Conservation (phyloP, 2,329 filamentous ascomycete species). For the Cladosporium sp. region DNA sequence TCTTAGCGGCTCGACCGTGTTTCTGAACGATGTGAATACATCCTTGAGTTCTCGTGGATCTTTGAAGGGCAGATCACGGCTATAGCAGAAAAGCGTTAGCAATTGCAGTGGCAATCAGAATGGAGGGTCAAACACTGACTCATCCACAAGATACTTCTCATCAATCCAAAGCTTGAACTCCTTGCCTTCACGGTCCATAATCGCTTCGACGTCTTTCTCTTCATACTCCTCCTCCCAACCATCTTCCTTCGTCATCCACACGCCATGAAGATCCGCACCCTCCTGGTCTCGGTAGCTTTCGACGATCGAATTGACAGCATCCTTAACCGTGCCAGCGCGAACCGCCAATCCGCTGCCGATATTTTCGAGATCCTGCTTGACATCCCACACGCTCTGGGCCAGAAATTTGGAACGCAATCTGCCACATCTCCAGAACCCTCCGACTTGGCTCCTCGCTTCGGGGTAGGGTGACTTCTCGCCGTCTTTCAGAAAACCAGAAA, state of each 20-base stretch:
- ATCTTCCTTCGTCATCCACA: slow-evolving; percentile 73
- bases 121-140: slow-evolving; percentile 54
- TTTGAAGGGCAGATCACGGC: slow-evolving; percentile 61
- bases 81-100: slow-evolving; percentile 30
- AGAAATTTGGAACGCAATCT: slow-evolving; percentile 68
- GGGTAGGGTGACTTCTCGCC: slow-evolving; percentile 61
- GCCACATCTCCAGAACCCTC: slow-evolving; percentile 69
- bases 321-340: slow-evolving; percentile 57
- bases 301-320: slow-evolving; percentile 58
- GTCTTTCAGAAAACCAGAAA: slow-evolving; percentile 64
- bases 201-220: slow-evolving; percentile 51
- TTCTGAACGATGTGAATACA: slow-evolving; percentile 71
- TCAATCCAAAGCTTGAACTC: slow-evolving; percentile 65
- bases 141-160: slow-evolving; percentile 75
- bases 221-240: slow-evolving; percentile 66
- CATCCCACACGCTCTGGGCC: slow-evolving; percentile 67
- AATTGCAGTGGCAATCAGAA: not conserved
- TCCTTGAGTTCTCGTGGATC: slow-evolving; percentile 62
- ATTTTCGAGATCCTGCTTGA: slow-evolving; percentile 59
- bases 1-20: slow-evolving; percentile 67
- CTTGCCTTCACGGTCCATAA: slow-evolving; percentile 51
- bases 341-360: slow-evolving; percentile 60
- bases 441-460: slow-evolving; percentile 62
- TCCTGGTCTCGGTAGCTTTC: slow-evolving; percentile 37
- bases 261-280: slow-evolving; percentile 51